Base-by-base conservation (phyloP, 2,329 filamentous ascomycete species). In the Lojkania enalia region DNA sequence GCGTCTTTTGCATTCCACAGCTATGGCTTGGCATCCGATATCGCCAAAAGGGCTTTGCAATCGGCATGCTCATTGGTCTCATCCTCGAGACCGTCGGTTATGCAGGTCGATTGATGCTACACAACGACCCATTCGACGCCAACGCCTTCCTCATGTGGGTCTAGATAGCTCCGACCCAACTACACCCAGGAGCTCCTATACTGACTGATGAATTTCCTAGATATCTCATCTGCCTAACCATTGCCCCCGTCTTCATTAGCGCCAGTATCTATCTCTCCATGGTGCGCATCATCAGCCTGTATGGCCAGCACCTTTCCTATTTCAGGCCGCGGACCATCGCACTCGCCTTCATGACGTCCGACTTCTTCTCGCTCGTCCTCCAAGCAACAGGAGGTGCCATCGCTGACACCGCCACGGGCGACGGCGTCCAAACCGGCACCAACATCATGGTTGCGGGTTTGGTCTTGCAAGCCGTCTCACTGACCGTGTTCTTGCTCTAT, bases 391-490 rank as follows among this genome's bases (percentile, higher is more conserved):
- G 80, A 7, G 81, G 81, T 40, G 80, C 74, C 25, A 70, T 83
- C 33, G 78, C 82, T 2, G 77, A 80, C 0, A 75, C 75, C 0
- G 75, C 76, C 0, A 64, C 71, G 12, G 51, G 52, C 1, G 51
- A 60, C 1, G 57, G 75, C 19, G 66, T 74, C 5, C 60, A 75
- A 25, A 59, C 67, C 1, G 79, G 79, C 5, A 73, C 78, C 37
- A 64, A 78, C 48, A 74, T 82, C 49, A 81, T 82, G 64, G 76
- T 82, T 31, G 74, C 77, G 2, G 80, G 80, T 51, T 72, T 83
- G 20, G 71, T 74, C 1, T 75, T 76, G 36, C 80, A 83, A 58
- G 77, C 83, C 14, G 67, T 71, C 6, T 79, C 78, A 0, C 64
- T 79, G 48, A 58, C 75, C 9, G 70, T 75, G 45, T 81, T 80